Percentiles rank a stretch among this genome's conserved stretches.
Evolutionary conservation across 1,139 yeast species (phyloP).

Genomic region (Hansenula anomala): DNA sequence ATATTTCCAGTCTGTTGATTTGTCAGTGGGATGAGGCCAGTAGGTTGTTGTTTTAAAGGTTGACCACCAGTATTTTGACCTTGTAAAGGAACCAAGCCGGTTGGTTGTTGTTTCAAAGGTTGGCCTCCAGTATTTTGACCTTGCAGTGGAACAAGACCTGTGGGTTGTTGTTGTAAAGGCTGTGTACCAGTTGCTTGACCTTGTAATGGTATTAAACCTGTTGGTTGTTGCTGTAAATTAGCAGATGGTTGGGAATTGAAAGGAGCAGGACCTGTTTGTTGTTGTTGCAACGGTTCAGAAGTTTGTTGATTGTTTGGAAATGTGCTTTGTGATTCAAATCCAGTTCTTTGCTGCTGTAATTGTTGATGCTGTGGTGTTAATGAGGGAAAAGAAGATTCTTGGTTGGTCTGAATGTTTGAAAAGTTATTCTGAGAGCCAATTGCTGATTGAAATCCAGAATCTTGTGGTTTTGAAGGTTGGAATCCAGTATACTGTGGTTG

Average conservation of each 20-base stretch:
- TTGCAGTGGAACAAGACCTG: constrained; percentile 30
- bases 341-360: constrained; percentile 6
- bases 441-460: too few relatives aligned
- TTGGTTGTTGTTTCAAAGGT: constrained; percentile 23
- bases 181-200: constrained; percentile 26
- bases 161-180: constrained; percentile 22
- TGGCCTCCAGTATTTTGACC: constrained; percentile 31
- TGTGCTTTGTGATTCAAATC: background rate
- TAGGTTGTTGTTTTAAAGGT: constrained; percentile 24
- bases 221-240: constrained; percentile 20
- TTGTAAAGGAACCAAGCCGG: constrained; percentile 21
- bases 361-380: constrained; percentile 1
- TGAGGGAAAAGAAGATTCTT: too few relatives aligned
- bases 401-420: too few relatives aligned
- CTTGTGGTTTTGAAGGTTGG: too few relatives aligned
- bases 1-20: constrained; percentile 32
- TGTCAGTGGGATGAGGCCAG: constrained; percentile 30
- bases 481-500: too few relatives aligned
- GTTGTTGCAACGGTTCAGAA: constrained; percentile 19
- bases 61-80: constrained; percentile 27
- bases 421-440: too few relatives aligned
- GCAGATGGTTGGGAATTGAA: constrained; percentile 19
- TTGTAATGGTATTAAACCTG: constrained; percentile 10
- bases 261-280: constrained; percentile 29
- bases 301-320: constrained; percentile 1